Evolutionary conservation across 1,284 basidiomycete species (phyloP).

Genomic region (Sutorius eximius): DNA sequence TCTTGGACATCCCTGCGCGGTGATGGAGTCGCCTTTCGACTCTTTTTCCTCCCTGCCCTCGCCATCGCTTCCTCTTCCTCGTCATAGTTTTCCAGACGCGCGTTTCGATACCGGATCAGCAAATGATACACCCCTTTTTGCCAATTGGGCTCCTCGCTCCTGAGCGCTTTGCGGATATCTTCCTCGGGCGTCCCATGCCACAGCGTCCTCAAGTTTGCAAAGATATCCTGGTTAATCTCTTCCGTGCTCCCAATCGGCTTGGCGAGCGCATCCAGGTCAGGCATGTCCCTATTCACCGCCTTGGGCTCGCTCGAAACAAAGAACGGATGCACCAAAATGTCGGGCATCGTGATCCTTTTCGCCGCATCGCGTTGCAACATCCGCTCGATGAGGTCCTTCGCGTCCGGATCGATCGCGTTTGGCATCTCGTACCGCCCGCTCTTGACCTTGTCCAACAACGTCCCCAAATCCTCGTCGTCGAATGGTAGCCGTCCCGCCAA

Average conservation of each 20-base stretch:
- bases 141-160: slow-evolving; percentile 73
- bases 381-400: slow-evolving; percentile 78
- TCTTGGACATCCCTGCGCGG: slow-evolving; percentile 5
- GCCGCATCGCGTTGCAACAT: slow-evolving; percentile 89
- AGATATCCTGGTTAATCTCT: slow-evolving; percentile 86
- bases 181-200: slow-evolving; percentile 80
- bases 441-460: slow-evolving; percentile 83
- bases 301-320: slow-evolving; percentile 69
- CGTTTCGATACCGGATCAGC: slow-evolving; percentile 74
- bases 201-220: slow-evolving; percentile 87
- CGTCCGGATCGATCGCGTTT: slow-evolving; percentile 69
- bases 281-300: slow-evolving; percentile 50
- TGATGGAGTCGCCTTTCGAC: slow-evolving; percentile 30
- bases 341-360: slow-evolving; percentile 84
- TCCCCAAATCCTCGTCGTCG: slow-evolving; percentile 81
- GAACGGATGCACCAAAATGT: slow-evolving; percentile 89
- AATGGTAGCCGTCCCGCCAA: slow-evolving; percentile 93
- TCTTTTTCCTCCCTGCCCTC: slow-evolving; percentile 32
- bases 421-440: slow-evolving; percentile 86
- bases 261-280: slow-evolving; percentile 68
- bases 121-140: slow-evolving; percentile 93
- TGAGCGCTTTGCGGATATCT: slow-evolving; percentile 69
- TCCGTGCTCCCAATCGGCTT: slow-evolving; percentile 58
- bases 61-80: slow-evolving; percentile 50
- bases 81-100: slow-evolving; percentile 68